Percentiles rank a stretch among this genome's conserved stretches.
phyloP scores from a whole-genome alignment of 768 basidiomycete species.

The Exsudoporus frostii region DNA sequence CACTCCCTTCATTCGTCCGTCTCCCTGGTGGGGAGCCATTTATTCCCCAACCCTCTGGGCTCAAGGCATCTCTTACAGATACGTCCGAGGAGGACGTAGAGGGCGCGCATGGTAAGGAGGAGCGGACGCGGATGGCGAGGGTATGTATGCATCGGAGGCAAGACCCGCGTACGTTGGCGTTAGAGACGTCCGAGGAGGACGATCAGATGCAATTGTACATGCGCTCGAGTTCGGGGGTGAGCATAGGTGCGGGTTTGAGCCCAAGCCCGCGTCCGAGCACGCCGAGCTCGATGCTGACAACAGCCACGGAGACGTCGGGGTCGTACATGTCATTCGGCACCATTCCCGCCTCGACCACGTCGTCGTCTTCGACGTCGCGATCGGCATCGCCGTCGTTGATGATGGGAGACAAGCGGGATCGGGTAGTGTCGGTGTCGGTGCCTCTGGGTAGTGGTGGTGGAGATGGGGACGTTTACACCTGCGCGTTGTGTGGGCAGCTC shows the following conservation, averaged over 20 bases:
- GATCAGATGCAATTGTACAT: background rate
- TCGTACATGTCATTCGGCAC: conserved; percentile 26
- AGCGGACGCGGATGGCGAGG: background rate
- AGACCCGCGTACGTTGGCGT: conserved; percentile 7
- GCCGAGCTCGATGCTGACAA: conserved; percentile 19
- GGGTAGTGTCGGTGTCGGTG: background rate
- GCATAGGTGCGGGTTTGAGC: background rate
- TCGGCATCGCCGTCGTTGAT: conserved; percentile 14
- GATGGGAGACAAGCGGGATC: background rate
- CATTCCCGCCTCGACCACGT: conserved; percentile 15
- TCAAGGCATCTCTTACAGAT: conserved; percentile 20
- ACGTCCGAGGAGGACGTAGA: conserved; percentile 18
- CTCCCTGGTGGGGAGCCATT: conserved; percentile 2
- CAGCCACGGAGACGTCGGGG: conserved; percentile 18
- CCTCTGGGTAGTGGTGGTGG: background rate
- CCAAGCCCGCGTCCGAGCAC: conserved; percentile 18
- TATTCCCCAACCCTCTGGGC: conserved; percentile 16
- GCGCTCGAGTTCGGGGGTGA: background rate
- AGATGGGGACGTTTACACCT: background rate
- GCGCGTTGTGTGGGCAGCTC: conserved; percentile 21
- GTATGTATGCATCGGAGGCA: conserved; percentile 2
- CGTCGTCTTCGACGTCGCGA: conserved; percentile 12
- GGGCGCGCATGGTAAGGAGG: background rate
- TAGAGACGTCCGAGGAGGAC: conserved; percentile 6
- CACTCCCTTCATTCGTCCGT: conserved; percentile 5